Conservation (phyloP, 1,284 basidiomycete genomes). For the Inonotus obliquus region DNA sequence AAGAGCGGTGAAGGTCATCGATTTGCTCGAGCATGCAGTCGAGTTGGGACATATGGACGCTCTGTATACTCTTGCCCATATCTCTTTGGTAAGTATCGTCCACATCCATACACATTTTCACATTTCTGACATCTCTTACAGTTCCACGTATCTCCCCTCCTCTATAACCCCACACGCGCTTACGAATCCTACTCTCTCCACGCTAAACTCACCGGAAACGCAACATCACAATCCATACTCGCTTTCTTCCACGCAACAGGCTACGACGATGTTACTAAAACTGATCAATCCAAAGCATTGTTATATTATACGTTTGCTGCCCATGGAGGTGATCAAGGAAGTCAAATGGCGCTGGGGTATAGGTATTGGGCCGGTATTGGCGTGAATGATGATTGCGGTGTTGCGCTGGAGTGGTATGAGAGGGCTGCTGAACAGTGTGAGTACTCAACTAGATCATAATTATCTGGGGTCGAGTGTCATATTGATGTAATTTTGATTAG, state of each 20-base stretch:
- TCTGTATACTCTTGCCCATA: constrained; percentile 61
- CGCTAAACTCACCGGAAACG: constrained; percentile 66
- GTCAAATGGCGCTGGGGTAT: constrained; percentile 92
- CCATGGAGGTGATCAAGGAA: constrained; percentile 78
- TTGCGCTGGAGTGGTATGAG: constrained; percentile 85
- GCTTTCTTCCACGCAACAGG: constrained; percentile 89
- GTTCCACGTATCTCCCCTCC: constrained; percentile 68
- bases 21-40: constrained; percentile 73
- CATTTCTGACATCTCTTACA: constrained; percentile 25
- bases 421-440: constrained; percentile 78
- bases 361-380: constrained; percentile 96
- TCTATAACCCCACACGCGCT: constrained; percentile 56
- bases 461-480: neutral
- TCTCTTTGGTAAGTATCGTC: constrained; percentile 60
- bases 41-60: constrained; percentile 78
- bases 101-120: constrained; percentile 6
- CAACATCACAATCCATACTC: constrained; percentile 78
- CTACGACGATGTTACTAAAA: constrained; percentile 64
- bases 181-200: constrained; percentile 58
- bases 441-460: constrained; percentile 17
- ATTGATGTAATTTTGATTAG: constrained; percentile 34
- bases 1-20: constrained; percentile 71
- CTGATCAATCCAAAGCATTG: constrained; percentile 74
- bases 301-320: constrained; percentile 94
- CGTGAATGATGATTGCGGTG: constrained; percentile 78